These are phyloP conservation scores for Pseudomicrostroma phylloplanum DNA, from an alignment of 1,284 basidiomycete genomes.

Conservation along the genomic window DNA sequence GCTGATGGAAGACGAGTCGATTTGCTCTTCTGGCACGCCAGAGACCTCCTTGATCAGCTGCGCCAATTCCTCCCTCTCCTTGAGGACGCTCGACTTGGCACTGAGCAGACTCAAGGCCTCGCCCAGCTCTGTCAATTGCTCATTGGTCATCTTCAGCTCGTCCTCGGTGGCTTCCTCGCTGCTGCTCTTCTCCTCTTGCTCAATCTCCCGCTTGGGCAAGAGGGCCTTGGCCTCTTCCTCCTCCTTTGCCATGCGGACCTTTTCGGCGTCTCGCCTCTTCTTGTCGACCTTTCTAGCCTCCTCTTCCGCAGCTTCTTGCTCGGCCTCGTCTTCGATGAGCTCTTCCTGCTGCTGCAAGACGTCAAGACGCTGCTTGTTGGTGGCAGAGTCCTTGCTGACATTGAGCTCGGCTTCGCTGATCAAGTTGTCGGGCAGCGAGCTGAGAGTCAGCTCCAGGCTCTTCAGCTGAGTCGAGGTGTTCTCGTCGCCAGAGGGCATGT, in stretches of 20 bases:
- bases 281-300: conserved; percentile 77
- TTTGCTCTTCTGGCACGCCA: conserved; percentile 7
- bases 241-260: conserved; percentile 34
- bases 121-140: conserved; percentile 87
- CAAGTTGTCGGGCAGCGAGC: conserved; percentile 87
- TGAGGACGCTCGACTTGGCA: conserved; percentile 90
- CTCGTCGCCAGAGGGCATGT: conserved; percentile 51
- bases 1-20: not conserved
- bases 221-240: conserved; percentile 37
- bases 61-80: conserved; percentile 86
- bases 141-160: conserved; percentile 88
- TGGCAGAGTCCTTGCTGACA: conserved; percentile 84
- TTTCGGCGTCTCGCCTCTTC: conserved; percentile 59
- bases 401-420: conserved; percentile 94
- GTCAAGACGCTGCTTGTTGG: conserved; percentile 95
- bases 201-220: conserved; percentile 27
- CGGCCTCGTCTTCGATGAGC: conserved; percentile 96
- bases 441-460: conserved; percentile 81
- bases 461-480: conserved; percentile 57
- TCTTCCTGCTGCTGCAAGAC: conserved; percentile 97
- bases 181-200: not conserved
- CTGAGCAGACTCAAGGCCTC: conserved; percentile 86
- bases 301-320: conserved; percentile 89
- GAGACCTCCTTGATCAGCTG: conserved; percentile 72
- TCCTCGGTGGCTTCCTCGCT: conserved; percentile 48